Evolutionary conservation across 2,329 filamentous ascomycete genomes (phyloP), one percentile per base, ranked within the genome.

Genomic region (Fusarium agapanthi): DNA sequence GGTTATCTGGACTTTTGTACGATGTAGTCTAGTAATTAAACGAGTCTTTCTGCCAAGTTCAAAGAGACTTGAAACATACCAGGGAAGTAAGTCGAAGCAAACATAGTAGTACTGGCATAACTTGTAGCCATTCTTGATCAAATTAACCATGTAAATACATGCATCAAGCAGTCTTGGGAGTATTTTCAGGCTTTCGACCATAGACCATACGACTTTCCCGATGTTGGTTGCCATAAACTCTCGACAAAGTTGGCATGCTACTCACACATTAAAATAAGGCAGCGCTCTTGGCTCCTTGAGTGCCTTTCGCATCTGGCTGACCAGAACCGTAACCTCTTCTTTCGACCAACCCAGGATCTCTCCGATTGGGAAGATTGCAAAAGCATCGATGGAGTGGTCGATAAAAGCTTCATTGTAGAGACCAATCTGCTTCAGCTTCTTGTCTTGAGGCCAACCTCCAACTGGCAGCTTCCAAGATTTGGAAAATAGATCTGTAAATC

Each of bases 391-490:
- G 7, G 71, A 72, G 34, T 57, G 55, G 9, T 67, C 60, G 18
- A 75, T 69, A 13, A 72, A 75, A 10, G 44, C 51, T 8, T 60
- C 48, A 16, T 75, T 60, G 8, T 53, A 75, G 2, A 40, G n/a
- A n/a, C 67, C 74, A 34, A 75, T 58, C 18, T 66, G 26, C 50
- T 73, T 75, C 43, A 75, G 44, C 16, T n/a, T 73, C 6, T 60
- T 44, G 22, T 76, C 71, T 12, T 69, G 67, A 18, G 61, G 67
- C 74, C 74, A 76, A 16, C n/a, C 44, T 20, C 74, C 71, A 5
- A 66, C 48, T 0, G 71, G 74, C 5, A 73, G 35, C 13, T 73
- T 65, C 26, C 67, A 75, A 6, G 64, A 57, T 28, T 65, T 75
- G 8, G 67, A 65, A 6, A 71, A 58, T 13, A 75, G 48, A 32